Evolutionary conservation across 2,329 filamentous ascomycete species (phyloP).

Genomic region (Aspergillus sp.): DNA sequence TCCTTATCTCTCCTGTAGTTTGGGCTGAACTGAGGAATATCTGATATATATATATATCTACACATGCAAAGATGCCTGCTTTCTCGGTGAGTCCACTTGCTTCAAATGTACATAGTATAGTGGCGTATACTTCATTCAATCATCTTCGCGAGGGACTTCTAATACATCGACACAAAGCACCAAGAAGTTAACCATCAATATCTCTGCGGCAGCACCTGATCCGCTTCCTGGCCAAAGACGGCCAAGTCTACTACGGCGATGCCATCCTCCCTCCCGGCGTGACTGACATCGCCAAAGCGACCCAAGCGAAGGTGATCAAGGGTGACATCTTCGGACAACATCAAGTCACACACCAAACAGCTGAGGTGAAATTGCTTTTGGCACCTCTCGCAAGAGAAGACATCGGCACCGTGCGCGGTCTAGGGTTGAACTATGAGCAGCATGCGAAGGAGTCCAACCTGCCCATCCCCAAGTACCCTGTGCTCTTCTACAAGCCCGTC

Average conservation of each 20-base stretch:
- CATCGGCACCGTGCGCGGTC: slow-evolving; percentile 60
- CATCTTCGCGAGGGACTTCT: neutral
- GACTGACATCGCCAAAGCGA: slow-evolving; percentile 55
- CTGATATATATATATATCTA: slow-evolving; percentile 2
- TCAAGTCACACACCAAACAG: slow-evolving; percentile 56
- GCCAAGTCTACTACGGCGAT: slow-evolving; percentile 65
- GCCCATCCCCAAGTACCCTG: slow-evolving; percentile 62
- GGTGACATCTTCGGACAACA: slow-evolving; percentile 62
- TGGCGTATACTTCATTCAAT: neutral
- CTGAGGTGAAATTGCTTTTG: slow-evolving; percentile 49
- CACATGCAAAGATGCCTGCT: slow-evolving; percentile 29
- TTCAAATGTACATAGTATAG: neutral
- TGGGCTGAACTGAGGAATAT: neutral
- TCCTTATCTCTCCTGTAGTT: neutral
- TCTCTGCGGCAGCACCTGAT: slow-evolving; percentile 53
- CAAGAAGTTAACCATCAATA: neutral
- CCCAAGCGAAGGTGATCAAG: slow-evolving; percentile 55
- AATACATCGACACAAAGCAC: neutral
- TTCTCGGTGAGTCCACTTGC: slow-evolving; percentile 25
- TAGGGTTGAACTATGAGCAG: slow-evolving; percentile 66
- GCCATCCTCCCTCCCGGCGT: slow-evolving; percentile 59
- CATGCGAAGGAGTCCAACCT: slow-evolving; percentile 65
- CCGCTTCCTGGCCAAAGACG: slow-evolving; percentile 66
- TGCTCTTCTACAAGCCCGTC: slow-evolving; percentile 67
- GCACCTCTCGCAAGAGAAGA: slow-evolving; percentile 57